Evolutionary conservation across 1,284 basidiomycete species (phyloP).

Genomic region (Boletus semigastroideus): DNA sequence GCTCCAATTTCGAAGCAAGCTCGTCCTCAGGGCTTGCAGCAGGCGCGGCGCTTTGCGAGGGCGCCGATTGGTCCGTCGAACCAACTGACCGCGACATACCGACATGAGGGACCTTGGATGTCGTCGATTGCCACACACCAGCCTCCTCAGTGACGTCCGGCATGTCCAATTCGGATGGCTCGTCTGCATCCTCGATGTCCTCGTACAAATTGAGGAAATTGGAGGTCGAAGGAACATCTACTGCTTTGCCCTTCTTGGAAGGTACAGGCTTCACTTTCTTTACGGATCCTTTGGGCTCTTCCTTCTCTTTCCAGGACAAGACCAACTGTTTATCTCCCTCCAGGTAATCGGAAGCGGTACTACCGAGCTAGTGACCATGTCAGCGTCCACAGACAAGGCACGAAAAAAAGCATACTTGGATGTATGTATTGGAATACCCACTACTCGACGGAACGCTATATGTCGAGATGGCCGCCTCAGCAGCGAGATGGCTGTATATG

Average conservation of each 20-base stretch:
- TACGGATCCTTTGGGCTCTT: constrained; percentile 21
- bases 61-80: not conserved
- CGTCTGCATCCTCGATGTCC: constrained; percentile 32
- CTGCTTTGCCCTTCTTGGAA: constrained; percentile 27
- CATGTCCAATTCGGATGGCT: constrained; percentile 20
- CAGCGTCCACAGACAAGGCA: not conserved
- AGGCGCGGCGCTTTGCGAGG: not conserved
- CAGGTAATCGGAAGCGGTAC: constrained; percentile 25
- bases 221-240: not conserved
- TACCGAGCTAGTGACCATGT: constrained; percentile 21
- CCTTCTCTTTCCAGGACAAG: constrained; percentile 30
- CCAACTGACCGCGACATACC: constrained; percentile 9
- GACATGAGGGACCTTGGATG: constrained; percentile 6
- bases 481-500: constrained; percentile 52
- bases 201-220: constrained; percentile 25
- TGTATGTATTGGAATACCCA: constrained; percentile 32
- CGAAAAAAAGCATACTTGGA: constrained; percentile 20
- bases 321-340: constrained; percentile 16
- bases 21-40: constrained; percentile 12
- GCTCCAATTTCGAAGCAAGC: constrained; percentile 7
- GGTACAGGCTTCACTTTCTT: constrained; percentile 13
- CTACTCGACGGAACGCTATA: constrained; percentile 39
- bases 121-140: constrained; percentile 1
- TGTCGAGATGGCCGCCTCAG: constrained; percentile 40
- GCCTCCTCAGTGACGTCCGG: constrained; percentile 13